Base-by-base conservation (phyloP, 768 basidiomycete genomes). In the Strobilomyces echinocephalus region DNA sequence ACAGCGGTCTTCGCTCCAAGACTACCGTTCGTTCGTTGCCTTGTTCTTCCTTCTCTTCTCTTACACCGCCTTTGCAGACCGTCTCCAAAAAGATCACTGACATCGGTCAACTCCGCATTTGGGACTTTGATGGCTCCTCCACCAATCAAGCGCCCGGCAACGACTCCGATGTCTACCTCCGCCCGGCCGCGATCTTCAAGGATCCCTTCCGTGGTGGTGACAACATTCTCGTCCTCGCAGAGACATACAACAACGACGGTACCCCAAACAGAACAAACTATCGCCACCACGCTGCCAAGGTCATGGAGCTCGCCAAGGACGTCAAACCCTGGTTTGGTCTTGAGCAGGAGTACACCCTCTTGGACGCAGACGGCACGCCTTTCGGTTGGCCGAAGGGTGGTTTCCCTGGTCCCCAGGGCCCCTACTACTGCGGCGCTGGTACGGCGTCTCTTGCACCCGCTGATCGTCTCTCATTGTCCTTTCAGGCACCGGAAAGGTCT, bases 401-500 rank as follows among this genome's bases (percentile, higher is more conserved):
- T 75, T 99, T 97, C 87, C 97, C 97, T 58, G 97, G 90, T 68
- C 95, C 97, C 57, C 97, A 99, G 73, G 97, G 97, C 57, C 97
- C 97, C 47, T 97, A 99, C 75, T 99, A 99, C 77, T 99, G 97
- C 68, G 97, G 95, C 78, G 95, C 95, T 72, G 95, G 95, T 89
- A 68, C 57, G 18, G 54, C 16, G 18, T 53, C 30, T 18, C 16
- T 1, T 41, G 0, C 10, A 34, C 20, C 15, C 24, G 9, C 45
- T 34, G 49, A 35, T 49, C 14, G 18, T 41, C 10, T 3, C 36
- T 65, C 57, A 58, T 55, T 30, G 1, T 59, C 56, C 52, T 33
- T 49, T 30, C 46, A 94, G 92, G 92, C 57, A 88, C 95, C 54
- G 95, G 95, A 73, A 95, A 92, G 74, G 97, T 98, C 59, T 95